Evolutionary conservation across 208 protist species (phyloP).

Genomic region (Trypanosoma boissoni): DNA sequence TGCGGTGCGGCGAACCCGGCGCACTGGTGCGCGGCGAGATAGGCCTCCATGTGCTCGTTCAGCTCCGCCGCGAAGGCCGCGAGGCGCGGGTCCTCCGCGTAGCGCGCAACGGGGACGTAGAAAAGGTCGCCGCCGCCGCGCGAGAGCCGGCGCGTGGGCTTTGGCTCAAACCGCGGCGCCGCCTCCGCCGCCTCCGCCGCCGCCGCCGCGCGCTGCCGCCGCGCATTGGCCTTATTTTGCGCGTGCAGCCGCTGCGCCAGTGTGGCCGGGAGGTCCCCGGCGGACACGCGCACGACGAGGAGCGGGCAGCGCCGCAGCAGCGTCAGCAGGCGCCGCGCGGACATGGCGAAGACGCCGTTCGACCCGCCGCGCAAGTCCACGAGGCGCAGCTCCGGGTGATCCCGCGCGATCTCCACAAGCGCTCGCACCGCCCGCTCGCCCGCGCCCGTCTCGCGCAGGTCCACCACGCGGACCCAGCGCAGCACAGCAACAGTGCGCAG

Average conservation of each 20-base stretch:
- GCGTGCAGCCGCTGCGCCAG: slow-evolving; percentile 23
- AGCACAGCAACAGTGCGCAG: slow-evolving; percentile 59
- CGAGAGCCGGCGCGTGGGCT: too few relatives aligned
- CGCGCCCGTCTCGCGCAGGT: slow-evolving; percentile 46
- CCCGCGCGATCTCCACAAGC: slow-evolving; percentile 24
- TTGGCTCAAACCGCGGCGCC: not conserved
- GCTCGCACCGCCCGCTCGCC: slow-evolving; percentile 30
- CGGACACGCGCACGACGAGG: slow-evolving; percentile 30
- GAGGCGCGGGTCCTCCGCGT: not conserved
- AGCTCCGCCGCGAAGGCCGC: slow-evolving; percentile 24
- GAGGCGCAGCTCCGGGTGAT: slow-evolving; percentile 27
- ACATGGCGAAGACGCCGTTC: slow-evolving; percentile 40
- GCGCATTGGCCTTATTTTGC: slow-evolving; percentile 1
- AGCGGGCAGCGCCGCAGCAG: slow-evolving; percentile 18
- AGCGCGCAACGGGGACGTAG: not conserved
- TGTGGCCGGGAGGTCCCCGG: slow-evolving; percentile 28
- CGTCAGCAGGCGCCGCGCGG: slow-evolving; percentile 29
- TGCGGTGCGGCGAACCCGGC: slow-evolving; percentile 33
- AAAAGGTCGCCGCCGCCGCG: not conserved
- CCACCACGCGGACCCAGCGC: slow-evolving; percentile 54
- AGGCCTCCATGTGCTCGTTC: slow-evolving; percentile 47
- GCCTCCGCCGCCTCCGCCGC: not conserved
- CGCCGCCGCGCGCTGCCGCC: slow-evolving; percentile 11
- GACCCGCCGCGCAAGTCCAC: slow-evolving; percentile 34
- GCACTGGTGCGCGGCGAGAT: slow-evolving; percentile 33